Conservation (phyloP, 1,139 yeast genomes). For the Arxiozyma bovina region DNA sequence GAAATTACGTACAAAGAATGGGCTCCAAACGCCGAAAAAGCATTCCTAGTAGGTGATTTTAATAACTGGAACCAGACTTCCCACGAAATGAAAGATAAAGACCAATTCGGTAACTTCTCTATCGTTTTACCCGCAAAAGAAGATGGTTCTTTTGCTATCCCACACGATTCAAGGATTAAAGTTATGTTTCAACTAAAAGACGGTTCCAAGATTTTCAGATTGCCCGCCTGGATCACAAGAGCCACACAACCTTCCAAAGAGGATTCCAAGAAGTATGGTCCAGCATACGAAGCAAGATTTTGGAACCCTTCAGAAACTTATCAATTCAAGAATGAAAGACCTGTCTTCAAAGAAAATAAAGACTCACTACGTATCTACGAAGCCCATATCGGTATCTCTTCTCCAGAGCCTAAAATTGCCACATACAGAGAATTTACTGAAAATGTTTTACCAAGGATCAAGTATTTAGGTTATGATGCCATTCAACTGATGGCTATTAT, state of each 20-base stretch:
- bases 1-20: slow-evolving; percentile 65
- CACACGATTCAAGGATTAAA: slow-evolving; percentile 75
- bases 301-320: slow-evolving; percentile 74
- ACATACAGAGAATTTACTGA: slow-evolving; percentile 76
- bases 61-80: slow-evolving; percentile 64
- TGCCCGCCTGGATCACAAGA: slow-evolving; percentile 84
- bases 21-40: slow-evolving; percentile 77
- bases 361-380: slow-evolving; percentile 76
- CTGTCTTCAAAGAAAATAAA: slow-evolving; percentile 37
- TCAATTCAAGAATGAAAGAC: slow-evolving; percentile 55
- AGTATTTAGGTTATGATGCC: slow-evolving; percentile 79
- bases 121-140: slow-evolving; percentile 45
- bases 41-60: slow-evolving; percentile 81
- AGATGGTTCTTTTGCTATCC: slow-evolving; percentile 55
- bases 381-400: slow-evolving; percentile 92
- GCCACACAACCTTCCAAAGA: slow-evolving; percentile 62
- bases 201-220: slow-evolving; percentile 66
- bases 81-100: slow-evolving; percentile 46
- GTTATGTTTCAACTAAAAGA: slow-evolving; percentile 55
- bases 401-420: slow-evolving; percentile 80
- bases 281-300: slow-evolving; percentile 75
- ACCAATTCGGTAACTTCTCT: slow-evolving; percentile 62
- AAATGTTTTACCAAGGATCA: slow-evolving; percentile 75
- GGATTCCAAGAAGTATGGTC: slow-evolving; percentile 39
- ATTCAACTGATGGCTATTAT: slow-evolving; percentile 95